Evolutionary conservation across 2,329 filamentous ascomycete species (phyloP).

Genomic region (Purpureocillium lavendulum): DNA sequence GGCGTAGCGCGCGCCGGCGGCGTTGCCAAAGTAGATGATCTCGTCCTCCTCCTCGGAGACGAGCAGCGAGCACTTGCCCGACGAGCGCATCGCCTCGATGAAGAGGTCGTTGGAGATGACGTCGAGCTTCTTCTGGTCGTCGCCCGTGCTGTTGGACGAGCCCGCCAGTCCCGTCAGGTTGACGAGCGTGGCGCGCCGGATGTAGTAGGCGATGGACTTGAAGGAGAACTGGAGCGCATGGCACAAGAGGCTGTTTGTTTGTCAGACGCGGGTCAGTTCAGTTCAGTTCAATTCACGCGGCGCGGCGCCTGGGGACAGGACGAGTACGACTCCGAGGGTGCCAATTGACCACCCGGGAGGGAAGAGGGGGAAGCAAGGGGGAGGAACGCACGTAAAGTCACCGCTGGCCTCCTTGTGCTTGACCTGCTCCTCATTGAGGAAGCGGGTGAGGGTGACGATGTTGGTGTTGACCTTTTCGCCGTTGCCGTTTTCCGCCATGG

Average conservation of each 20-base stretch:
- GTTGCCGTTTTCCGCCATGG: constrained; percentile 30
- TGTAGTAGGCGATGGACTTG: constrained; percentile 99
- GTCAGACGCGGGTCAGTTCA: too few relatives aligned
- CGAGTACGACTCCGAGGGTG: too few relatives aligned
- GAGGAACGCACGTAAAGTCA: constrained; percentile 79
- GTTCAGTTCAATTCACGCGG: too few relatives aligned
- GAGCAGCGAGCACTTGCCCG: constrained; percentile 79
- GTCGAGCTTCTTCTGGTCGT: constrained; percentile 99
- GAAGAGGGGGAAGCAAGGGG: neutral
- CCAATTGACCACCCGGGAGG: neutral
- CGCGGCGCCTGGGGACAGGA: too few relatives aligned
- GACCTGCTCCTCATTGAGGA: constrained; percentile 89
- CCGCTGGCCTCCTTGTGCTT: constrained; percentile 93
- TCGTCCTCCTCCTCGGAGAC: constrained; percentile 99
- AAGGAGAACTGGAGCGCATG: constrained; percentile 98
- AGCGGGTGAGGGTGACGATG: constrained; percentile 90
- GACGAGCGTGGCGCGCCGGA: constrained; percentile 88
- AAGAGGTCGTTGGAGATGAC: constrained; percentile 98
- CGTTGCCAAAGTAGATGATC: constrained; percentile 75
- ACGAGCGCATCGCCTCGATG: constrained; percentile 88
- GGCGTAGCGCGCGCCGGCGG: constrained; percentile 73
- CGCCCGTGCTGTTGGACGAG: constrained; percentile 88
- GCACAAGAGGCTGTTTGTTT: constrained; percentile 75
- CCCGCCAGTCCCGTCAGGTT: constrained; percentile 93
- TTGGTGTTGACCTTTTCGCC: constrained; percentile 86